phyloP scores from a whole-genome alignment of 768 basidiomycete genomes.

The Pisolithus microcarpus region DNA sequence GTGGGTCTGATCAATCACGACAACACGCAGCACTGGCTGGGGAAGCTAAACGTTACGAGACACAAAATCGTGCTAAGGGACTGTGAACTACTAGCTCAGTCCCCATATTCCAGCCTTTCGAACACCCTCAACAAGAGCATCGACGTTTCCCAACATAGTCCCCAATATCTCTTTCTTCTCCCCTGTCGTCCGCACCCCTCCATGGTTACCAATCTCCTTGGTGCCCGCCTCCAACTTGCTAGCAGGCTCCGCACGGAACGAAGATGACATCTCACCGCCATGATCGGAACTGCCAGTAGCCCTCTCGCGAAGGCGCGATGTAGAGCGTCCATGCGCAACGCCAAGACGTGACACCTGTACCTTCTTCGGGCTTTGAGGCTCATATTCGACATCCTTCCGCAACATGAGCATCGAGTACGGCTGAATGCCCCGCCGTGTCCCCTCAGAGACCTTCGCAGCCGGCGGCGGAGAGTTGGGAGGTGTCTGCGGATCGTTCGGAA shows the following conservation, averaged over 20 bases:
- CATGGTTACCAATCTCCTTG: conserved; percentile 13
- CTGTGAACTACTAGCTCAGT: conserved; percentile 32
- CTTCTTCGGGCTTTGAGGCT: conserved; percentile 68
- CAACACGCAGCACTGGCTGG: no score
- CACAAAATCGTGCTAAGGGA: no score
- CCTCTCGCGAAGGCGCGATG: conserved; percentile 6
- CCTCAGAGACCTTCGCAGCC: conserved; percentile 19
- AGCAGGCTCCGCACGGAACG: neutral
- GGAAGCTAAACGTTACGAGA: no score
- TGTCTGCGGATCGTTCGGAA: conserved; percentile 13
- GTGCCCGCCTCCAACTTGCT: neutral
- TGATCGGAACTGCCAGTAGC: neutral
- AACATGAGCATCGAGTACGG: conserved; percentile 58
- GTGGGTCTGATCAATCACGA: no score
- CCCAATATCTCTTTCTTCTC: conserved; percentile 80
- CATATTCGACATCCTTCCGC: conserved; percentile 63
- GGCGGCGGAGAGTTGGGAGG: conserved; percentile 22
- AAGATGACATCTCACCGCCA: neutral
- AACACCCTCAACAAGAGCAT: conserved; percentile 83
- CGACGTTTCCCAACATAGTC: conserved; percentile 84
- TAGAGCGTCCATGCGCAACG: conserved; percentile 18
- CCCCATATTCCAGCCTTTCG: conserved; percentile 87
- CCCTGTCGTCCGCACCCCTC: conserved; percentile 50
- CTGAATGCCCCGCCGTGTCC: conserved; percentile 23
- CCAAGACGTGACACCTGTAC: conserved; percentile 25